These are phyloP conservation scores for Phytophthora boehmeriae DNA, from an alignment of 352 stramenopile genomes.

Conservation along the genomic window DNA sequence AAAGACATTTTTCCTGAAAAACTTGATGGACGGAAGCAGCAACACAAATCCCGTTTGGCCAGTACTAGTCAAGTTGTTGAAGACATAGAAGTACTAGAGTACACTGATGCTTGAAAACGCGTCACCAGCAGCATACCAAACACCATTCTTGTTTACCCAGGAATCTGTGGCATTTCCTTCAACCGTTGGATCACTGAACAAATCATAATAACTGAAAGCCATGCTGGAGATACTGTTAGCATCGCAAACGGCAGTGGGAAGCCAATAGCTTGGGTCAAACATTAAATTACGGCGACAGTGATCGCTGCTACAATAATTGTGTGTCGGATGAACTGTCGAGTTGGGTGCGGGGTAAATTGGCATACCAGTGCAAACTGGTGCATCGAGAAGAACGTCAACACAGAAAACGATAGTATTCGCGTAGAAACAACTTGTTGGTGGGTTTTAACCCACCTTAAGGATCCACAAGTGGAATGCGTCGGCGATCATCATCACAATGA, in stretches of 20 bases:
- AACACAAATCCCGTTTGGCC: constrained; percentile 14
- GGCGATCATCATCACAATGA: constrained; percentile 14
- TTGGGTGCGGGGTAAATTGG: constrained; percentile 1
- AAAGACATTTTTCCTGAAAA: constrained; percentile 19
- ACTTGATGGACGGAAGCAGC: constrained; percentile 13
- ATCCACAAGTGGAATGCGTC: constrained; percentile 19
- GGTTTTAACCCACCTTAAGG: constrained; percentile 3
- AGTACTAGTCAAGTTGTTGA: background rate
- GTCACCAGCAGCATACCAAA: constrained; percentile 16
- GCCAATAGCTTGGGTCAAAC: background rate
- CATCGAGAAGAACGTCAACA: constrained; percentile 9
- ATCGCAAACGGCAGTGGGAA: constrained; percentile 21
- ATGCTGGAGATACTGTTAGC: background rate
- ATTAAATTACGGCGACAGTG: constrained; percentile 2
- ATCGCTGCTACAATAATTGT: background rate
- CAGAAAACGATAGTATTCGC: constrained; percentile 9
- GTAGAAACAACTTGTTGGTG: constrained; percentile 20
- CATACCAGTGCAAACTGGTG: constrained; percentile 8
- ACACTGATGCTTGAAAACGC: constrained; percentile 8
- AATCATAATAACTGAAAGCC: constrained; percentile 7
- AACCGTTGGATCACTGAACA: constrained; percentile 7
- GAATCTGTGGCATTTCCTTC: constrained; percentile 8
- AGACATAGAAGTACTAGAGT: constrained; percentile 21
- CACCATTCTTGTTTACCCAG: background rate
- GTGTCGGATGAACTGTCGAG: background rate